Base-by-base conservation (phyloP, 2,329 filamentous ascomycete species). In the Xylariaceae sp. region DNA sequence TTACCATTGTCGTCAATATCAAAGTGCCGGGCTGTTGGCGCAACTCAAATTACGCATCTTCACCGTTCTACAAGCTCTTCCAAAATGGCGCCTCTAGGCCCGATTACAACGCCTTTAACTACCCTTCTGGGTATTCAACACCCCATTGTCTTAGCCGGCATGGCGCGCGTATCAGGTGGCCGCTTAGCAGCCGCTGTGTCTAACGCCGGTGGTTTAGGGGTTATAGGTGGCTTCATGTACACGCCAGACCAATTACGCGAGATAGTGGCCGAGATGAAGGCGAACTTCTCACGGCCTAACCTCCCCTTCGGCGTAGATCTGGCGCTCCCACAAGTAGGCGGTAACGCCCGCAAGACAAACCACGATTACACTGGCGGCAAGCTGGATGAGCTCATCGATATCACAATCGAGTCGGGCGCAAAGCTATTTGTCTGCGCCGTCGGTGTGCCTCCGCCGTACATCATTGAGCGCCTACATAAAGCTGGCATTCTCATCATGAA, bases 301-400 rank as follows among this genome's bases (percentile, higher is more conserved):
- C 77, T 95, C 4, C 88, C 91, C 0, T 96, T 96, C 64, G 92
- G 91, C 55, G 82, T 96, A 23, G 92, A 97, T 66, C 82, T 97
- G 2, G 91, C 91, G 0, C 79, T 97, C 11, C 91, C 92, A 1
- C 90, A 96, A 69, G 75, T 96, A 44, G 92, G 92, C 45, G 89
- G 86, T 33, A 75, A 70, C 25, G 92, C 92, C 6, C 82, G 92
- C 54, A 86, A 87, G 66, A 96, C 92, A 3, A 97, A 96, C 70
- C 88, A 95, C 69, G 92, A 96, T 67, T 97, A 97, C 73, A 96
- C 92, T 1, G 78, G 86, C 55, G 92, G 92, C 34, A 86, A 89
- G 65, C 79, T 96, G 14, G 86, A 94, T 64, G 85, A 94, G 66
- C 75, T 96, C 25, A 86, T 96, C 54, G 85, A 89, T 57, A 88